Evolutionary conservation across 73 alveolate species (phyloP).

Genomic region (Tetrahymena malaccensis): DNA sequence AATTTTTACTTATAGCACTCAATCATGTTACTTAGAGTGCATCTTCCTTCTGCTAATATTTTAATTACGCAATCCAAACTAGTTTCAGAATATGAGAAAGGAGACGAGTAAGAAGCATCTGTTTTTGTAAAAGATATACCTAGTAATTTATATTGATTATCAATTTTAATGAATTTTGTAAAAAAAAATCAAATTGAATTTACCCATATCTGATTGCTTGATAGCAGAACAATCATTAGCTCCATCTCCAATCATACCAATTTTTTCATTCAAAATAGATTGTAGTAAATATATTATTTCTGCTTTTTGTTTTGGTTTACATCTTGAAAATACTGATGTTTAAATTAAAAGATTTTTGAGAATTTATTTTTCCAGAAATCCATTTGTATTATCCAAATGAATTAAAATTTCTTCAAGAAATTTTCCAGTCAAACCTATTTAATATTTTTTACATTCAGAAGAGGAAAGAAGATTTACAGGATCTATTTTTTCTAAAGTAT

Average conservation of each 20-base stretch:
- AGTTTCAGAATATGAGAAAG: slow-evolving; percentile 15
- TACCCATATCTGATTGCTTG: slow-evolving; percentile 61
- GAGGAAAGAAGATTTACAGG: neutral
- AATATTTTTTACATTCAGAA: neutral
- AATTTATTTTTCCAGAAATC: neutral
- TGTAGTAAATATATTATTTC: slow-evolving; percentile 54
- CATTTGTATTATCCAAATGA: neutral
- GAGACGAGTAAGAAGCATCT: slow-evolving; percentile 40
- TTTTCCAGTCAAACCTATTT: neutral
- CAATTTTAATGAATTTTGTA: neutral
- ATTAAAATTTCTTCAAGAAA: neutral
- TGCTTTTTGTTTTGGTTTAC: slow-evolving; percentile 84
- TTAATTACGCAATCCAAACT: slow-evolving; percentile 24
- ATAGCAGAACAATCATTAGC: slow-evolving; percentile 91
- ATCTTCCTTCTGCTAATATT: slow-evolving; percentile 25
- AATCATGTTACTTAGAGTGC: slow-evolving; percentile 1
- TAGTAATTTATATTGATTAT: neutral
- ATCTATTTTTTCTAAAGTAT: neutral
- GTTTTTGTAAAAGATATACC: slow-evolving; percentile 26
- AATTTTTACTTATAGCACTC: slow-evolving; percentile 1
- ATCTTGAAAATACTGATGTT: slow-evolving; percentile 72
- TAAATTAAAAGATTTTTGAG: slow-evolving; percentile 14
- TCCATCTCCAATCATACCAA: slow-evolving; percentile 89
- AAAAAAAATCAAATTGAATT: neutral
- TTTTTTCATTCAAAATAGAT: slow-evolving; percentile 40